Evolutionary conservation across 768 basidiomycete species (phyloP).

Genomic region (Aureoboletus auriporus): DNA sequence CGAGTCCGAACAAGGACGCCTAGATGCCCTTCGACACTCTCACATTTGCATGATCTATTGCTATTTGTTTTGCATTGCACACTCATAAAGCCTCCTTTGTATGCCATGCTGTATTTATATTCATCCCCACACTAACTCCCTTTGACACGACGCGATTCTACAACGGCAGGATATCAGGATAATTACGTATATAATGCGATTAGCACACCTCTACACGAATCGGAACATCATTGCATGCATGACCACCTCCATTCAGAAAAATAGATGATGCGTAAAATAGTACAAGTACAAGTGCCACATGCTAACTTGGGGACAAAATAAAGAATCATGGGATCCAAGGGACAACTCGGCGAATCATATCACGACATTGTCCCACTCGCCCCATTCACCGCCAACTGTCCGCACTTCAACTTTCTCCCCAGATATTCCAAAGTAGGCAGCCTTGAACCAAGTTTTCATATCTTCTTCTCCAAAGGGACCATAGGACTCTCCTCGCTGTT

Average conservation of each 20-base stretch:
- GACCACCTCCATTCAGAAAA: no score
- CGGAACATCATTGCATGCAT: slow-evolving; percentile 1
- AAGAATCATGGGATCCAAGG: neutral
- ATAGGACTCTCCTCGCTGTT: slow-evolving; percentile 50
- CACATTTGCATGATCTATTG: slow-evolving; percentile 20
- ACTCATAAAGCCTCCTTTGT: slow-evolving; percentile 18
- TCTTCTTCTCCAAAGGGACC: slow-evolving; percentile 83
- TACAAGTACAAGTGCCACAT: slow-evolving; percentile 10
- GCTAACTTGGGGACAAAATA: neutral
- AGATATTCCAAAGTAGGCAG: slow-evolving; percentile 71
- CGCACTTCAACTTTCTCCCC: slow-evolving; percentile 81
- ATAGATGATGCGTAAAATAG: no score
- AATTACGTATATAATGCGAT: slow-evolving; percentile 8
- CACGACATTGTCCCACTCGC: slow-evolving; percentile 64
- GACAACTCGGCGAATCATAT: slow-evolving; percentile 28
- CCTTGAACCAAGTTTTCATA: slow-evolving; percentile 75
- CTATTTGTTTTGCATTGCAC: slow-evolving; percentile 19
- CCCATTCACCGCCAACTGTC: slow-evolving; percentile 66
- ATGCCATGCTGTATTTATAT: slow-evolving; percentile 26
- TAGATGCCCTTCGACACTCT: neutral
- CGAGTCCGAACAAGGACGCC: slow-evolving; percentile 24
- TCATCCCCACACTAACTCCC: slow-evolving; percentile 6
- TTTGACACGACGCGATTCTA: neutral
- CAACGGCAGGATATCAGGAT: slow-evolving; percentile 16
- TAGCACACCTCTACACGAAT: slow-evolving; percentile 1